These are phyloP conservation scores for Nakataea oryzae DNA, from an alignment of 2,329 filamentous ascomycete genomes.

Conservation along the genomic window DNA sequence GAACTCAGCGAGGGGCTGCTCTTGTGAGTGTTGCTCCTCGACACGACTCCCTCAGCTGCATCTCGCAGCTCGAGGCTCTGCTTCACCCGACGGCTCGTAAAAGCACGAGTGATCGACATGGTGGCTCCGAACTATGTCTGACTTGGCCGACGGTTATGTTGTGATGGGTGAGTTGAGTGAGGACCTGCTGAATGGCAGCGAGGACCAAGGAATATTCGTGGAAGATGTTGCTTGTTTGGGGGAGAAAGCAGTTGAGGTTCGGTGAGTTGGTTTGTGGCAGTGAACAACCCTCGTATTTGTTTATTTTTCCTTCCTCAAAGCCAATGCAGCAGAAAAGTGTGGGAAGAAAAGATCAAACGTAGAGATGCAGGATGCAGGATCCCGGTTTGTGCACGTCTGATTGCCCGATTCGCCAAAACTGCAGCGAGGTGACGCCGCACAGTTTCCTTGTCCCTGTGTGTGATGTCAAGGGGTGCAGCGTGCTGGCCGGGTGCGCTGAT, in stretches of 20 bases:
- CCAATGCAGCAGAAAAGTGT: not conserved
- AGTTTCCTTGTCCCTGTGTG: not conserved
- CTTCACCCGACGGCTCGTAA: slow-evolving; percentile 59
- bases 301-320: not conserved
- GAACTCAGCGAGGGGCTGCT: slow-evolving; percentile 30
- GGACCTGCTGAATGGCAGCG: not conserved
- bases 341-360: not conserved
- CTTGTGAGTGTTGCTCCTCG: slow-evolving; percentile 38
- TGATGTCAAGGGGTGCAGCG: not conserved
- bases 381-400: not conserved
- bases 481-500: not conserved
- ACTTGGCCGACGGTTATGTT: too few relatives aligned
- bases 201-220: not conserved
- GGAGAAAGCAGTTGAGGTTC: not conserved
- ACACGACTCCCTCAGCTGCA: slow-evolving; percentile 24
- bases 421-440: not conserved
- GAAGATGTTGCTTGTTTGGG: not conserved
- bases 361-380: not conserved
- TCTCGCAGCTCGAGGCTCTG: slow-evolving; percentile 37
- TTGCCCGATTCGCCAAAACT: not conserved
- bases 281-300: not conserved
- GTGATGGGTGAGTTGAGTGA: not conserved
- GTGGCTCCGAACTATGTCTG: too few relatives aligned
- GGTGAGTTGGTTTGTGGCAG: not conserved
- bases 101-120: slow-evolving; percentile 52